Conservation (phyloP, 1,284 basidiomycete genomes). For the Ustilago hordei region DNA sequence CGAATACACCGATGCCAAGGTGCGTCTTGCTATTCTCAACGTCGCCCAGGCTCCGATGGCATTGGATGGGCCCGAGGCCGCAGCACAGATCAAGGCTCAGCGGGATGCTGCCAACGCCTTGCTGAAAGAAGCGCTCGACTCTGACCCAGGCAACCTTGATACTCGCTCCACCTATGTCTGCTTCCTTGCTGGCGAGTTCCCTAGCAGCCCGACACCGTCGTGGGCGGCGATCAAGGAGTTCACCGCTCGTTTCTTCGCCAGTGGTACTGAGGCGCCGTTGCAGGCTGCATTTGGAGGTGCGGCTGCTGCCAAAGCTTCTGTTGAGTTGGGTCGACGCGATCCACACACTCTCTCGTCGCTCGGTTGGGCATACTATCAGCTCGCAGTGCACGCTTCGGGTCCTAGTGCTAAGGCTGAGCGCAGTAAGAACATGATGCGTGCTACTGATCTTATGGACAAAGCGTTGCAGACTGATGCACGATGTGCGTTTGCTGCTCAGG, state of each 20-base stretch:
- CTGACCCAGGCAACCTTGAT: slow-evolving; percentile 64
- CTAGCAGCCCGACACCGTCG: slow-evolving; percentile 56
- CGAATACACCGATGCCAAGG: slow-evolving; percentile 68
- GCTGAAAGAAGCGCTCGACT: slow-evolving; percentile 64
- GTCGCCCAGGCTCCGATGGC: slow-evolving; percentile 35
- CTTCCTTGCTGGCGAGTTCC: slow-evolving; percentile 67
- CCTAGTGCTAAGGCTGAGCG: slow-evolving; percentile 57
- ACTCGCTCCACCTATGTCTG: slow-evolving; percentile 64
- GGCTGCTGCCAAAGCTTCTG: slow-evolving; percentile 51
- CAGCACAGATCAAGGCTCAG: slow-evolving; percentile 34
- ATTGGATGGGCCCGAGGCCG: slow-evolving; percentile 19
- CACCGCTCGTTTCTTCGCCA: slow-evolving; percentile 63
- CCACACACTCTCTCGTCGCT: slow-evolving; percentile 60
- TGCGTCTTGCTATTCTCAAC: slow-evolving; percentile 65
- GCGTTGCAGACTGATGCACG: slow-evolving; percentile 57
- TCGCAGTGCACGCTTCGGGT: slow-evolving; percentile 58
- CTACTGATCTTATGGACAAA: slow-evolving; percentile 67
- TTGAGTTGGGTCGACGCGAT: slow-evolving; percentile 61
- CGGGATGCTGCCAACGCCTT: slow-evolving; percentile 57
- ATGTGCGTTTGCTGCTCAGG: slow-evolving; percentile 67
- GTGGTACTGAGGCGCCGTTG: slow-evolving; percentile 37
- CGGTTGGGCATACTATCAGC: slow-evolving; percentile 68
- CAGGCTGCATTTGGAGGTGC: slow-evolving; percentile 57
- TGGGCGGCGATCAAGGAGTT: slow-evolving; percentile 67
- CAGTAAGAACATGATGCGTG: slow-evolving; percentile 63